Conservation (phyloP, 176 grass and related monocot species). For the Rhipidocladum racemiflorum region DNA sequence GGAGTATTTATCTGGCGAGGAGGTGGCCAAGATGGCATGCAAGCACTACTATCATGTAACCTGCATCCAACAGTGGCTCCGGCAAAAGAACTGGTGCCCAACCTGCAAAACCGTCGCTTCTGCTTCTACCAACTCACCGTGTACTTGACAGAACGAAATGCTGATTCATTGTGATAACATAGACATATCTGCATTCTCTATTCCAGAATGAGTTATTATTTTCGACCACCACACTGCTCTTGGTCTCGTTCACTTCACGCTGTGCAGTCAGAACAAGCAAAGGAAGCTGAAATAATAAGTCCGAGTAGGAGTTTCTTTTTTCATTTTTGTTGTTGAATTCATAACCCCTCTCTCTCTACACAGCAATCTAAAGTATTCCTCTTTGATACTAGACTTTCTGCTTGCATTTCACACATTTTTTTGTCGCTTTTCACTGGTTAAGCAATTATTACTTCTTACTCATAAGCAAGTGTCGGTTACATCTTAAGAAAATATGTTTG, state of each 20-base stretch:
- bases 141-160: background rate
- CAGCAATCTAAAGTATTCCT: background rate
- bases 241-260: background rate
- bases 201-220: constrained; percentile 12
- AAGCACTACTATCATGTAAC: constrained; percentile 57
- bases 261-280: background rate
- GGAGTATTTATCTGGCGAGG: constrained; percentile 50
- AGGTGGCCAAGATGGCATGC: constrained; percentile 54
- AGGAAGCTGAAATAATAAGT: constrained; percentile 21
- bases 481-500: background rate
- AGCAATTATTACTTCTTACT: background rate
- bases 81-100: constrained; percentile 82
- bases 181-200: background rate
- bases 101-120: constrained; percentile 62
- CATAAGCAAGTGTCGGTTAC: background rate
- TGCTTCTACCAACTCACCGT: background rate
- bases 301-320: constrained; percentile 5
- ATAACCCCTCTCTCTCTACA: background rate
- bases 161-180: background rate
- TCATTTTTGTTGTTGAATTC: background rate
- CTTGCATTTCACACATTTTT: background rate
- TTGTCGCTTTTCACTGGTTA: background rate
- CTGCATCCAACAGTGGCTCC: constrained; percentile 80
- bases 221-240: background rate
- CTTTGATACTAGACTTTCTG: background rate